Conservation (phyloP, 371 early-diverging fungal species). For the Mortierella sp. region DNA sequence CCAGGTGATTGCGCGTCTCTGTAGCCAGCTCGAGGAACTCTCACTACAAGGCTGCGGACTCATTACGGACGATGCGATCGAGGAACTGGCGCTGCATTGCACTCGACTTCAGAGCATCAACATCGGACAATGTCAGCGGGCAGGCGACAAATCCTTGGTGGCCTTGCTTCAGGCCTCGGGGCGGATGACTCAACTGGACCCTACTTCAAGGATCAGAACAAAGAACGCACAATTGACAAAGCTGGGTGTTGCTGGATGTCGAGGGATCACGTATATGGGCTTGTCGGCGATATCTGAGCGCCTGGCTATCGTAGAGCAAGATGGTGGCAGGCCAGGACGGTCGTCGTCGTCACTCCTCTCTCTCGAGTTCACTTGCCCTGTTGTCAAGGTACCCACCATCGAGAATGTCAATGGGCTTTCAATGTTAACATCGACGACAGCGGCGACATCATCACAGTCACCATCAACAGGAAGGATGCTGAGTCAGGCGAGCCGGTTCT, state of each 20-base stretch:
- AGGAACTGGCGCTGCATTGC: conserved; percentile 32
- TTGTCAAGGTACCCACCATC: not conserved
- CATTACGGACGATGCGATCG: conserved; percentile 45
- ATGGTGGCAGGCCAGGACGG: not conserved
- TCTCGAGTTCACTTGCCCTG: conserved; percentile 40
- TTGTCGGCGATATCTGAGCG: conserved; percentile 27
- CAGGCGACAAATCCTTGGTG: conserved; percentile 25
- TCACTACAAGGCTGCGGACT: conserved; percentile 36
- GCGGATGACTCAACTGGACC: not conserved
- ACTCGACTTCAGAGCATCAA: conserved; percentile 29
- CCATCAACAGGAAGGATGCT: no score
- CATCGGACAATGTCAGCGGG: conserved; percentile 29
- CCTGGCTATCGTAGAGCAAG: not conserved
- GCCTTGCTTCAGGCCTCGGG: conserved; percentile 31
- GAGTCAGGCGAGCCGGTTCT: conserved; percentile 28
- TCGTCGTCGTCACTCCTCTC: conserved; percentile 19
- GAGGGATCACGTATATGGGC: conserved; percentile 30
- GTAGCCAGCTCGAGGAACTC: conserved; percentile 38
- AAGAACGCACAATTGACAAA: conserved; percentile 20
- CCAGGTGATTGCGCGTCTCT: conserved; percentile 42
- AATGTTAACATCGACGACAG: not conserved
- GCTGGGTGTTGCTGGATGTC: conserved; percentile 41
- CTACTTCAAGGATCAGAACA: conserved; percentile 1
- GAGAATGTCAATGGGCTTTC: not conserved
- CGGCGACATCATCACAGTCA: not conserved